Percentiles rank a stretch among this genome's conserved stretches.
Evolutionary conservation across 2,329 filamentous ascomycete genomes (phyloP).

Genomic region (Penicillium thymicola): DNA sequence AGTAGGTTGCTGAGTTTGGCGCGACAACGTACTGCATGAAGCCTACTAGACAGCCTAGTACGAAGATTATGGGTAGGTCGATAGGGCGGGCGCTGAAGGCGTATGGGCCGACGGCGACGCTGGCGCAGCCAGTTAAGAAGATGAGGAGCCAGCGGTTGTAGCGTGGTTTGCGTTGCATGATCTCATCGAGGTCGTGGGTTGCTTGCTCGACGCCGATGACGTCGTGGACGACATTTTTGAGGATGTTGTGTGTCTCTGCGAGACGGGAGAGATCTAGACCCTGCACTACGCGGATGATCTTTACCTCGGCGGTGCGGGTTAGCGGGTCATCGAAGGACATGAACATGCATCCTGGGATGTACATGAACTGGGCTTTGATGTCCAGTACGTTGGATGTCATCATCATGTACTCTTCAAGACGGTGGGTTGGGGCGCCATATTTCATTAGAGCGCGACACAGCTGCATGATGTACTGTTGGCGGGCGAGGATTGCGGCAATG

Average conservation of each 20-base stretch:
- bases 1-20: slow-evolving; percentile 66
- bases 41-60: slow-evolving; percentile 70
- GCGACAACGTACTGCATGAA: slow-evolving; percentile 70
- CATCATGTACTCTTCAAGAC: slow-evolving; percentile 72
- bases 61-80: slow-evolving; percentile 48
- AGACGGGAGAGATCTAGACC: slow-evolving; percentile 43
- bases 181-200: slow-evolving; percentile 43
- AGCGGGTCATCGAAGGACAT: slow-evolving; percentile 60
- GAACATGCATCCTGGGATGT: slow-evolving; percentile 59
- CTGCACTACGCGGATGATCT: slow-evolving; percentile 41
- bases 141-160: slow-evolving; percentile 55
- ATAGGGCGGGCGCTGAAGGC: slow-evolving; percentile 72
- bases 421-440: slow-evolving; percentile 30
- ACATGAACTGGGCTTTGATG: slow-evolving; percentile 83
- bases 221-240: slow-evolving; percentile 46
- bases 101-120: slow-evolving; percentile 71
- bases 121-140: slow-evolving; percentile 68
- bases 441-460: slow-evolving; percentile 30
- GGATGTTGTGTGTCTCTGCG: slow-evolving; percentile 42
- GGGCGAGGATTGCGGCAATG: slow-evolving; percentile 65
- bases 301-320: slow-evolving; percentile 45
- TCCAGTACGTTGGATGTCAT: slow-evolving; percentile 83
- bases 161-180: slow-evolving; percentile 56
- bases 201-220: slow-evolving; percentile 41
- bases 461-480: slow-evolving; percentile 32